Evolutionary conservation across 2,329 filamentous ascomycete genomes (phyloP).

Genomic region (Emergomyces orientalis): DNA sequence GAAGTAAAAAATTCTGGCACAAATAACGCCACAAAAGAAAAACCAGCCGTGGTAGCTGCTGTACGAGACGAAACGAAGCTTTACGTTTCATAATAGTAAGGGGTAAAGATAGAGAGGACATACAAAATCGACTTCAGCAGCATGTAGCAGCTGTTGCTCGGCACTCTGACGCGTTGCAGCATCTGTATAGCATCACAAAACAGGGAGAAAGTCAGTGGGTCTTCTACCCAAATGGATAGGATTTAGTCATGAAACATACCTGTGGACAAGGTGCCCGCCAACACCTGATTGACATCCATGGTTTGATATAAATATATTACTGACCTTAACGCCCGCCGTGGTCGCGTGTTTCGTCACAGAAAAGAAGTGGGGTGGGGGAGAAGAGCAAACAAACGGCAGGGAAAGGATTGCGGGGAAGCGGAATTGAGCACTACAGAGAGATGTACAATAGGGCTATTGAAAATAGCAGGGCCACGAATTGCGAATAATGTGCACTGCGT

Average conservation of each 20-base stretch:
- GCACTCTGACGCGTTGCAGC: constrained; percentile 79
- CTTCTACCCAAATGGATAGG: constrained; percentile 5
- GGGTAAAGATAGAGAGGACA: constrained; percentile 33
- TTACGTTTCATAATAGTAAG: constrained; percentile 14
- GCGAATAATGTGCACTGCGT: not conserved
- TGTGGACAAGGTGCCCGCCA: constrained; percentile 90
- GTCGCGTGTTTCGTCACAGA: constrained; percentile 4
- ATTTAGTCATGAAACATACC: constrained; percentile 51
- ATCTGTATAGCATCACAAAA: constrained; percentile 49
- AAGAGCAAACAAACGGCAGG: constrained; percentile 1
- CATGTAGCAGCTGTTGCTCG: constrained; percentile 87
- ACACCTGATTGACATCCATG: constrained; percentile 97
- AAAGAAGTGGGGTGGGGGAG: not conserved
- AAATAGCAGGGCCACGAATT: not conserved
- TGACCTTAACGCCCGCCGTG: not conserved
- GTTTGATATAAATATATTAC: constrained; percentile 34
- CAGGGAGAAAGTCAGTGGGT: not conserved
- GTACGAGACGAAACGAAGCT: constrained; percentile 9
- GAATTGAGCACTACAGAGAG: not conserved
- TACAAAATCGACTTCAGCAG: constrained; percentile 94
- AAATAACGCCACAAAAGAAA: not conserved
- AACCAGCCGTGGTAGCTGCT: constrained; percentile 16
- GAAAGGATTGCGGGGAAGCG: not conserved
- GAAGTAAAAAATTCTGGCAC: not conserved
- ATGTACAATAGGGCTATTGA: not conserved